Percentiles rank a stretch among this genome's conserved stretches.
Evolutionary conservation across 1,139 yeast species (phyloP).

Genomic region (Yamadazyma spencermartinsiae): DNA sequence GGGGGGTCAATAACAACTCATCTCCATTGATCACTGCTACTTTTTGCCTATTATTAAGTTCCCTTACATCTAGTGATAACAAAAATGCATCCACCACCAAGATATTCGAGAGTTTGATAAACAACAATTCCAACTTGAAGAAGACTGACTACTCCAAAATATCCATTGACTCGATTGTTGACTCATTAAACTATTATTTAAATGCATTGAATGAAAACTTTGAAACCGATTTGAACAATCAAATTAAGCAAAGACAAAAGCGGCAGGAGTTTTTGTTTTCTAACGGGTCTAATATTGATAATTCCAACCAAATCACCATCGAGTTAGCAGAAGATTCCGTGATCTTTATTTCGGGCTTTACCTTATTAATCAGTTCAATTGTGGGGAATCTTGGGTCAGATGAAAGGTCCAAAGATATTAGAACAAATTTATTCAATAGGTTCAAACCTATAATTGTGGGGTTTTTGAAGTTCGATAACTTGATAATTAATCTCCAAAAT

Average conservation of each 20-base stretch:
- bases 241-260: conserved; percentile 33
- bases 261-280: conserved; percentile 39
- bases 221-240: conserved; percentile 36
- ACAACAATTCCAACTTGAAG: conserved; percentile 28
- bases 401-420: conserved; percentile 31
- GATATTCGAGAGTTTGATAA: conserved; percentile 44
- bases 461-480: conserved; percentile 44
- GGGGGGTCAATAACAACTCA: conserved; percentile 83
- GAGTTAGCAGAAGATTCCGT: conserved; percentile 81
- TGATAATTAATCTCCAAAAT: conserved; percentile 22
- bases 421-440: conserved; percentile 30
- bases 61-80: conserved; percentile 63
- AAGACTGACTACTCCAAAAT: conserved; percentile 46
- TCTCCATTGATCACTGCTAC: conserved; percentile 84
- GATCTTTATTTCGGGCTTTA: conserved; percentile 72
- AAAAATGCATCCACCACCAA: conserved; percentile 40
- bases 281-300: conserved; percentile 6
- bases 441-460: conserved; percentile 38
- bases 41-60: conserved; percentile 74
- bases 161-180: conserved; percentile 61
- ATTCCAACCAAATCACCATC: conserved; percentile 28
- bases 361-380: conserved; percentile 43
- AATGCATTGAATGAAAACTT: conserved; percentile 48
- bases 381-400: conserved; percentile 28
- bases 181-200: conserved; percentile 56